Conservation (phyloP, 2,329 filamentous ascomycete genomes). For the Colletotrichum paranaense region DNA sequence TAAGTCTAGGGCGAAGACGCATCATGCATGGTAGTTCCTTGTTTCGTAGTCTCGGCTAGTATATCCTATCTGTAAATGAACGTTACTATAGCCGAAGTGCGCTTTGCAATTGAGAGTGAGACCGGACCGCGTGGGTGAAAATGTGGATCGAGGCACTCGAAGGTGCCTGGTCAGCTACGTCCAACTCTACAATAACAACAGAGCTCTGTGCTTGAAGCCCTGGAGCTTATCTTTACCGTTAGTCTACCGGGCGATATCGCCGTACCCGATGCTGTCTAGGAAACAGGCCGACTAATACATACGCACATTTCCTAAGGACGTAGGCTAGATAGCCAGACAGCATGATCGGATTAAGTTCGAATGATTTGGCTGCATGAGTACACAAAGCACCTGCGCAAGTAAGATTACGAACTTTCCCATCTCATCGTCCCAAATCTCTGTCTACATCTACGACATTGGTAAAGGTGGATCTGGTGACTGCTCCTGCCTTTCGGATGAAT, state of each 20-base stretch:
- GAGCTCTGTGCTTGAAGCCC: neutral
- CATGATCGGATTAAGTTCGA: neutral
- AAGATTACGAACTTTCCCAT: neutral
- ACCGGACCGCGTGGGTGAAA: neutral
- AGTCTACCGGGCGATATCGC: neutral
- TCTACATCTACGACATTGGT: neutral
- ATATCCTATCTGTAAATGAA: slow-evolving; percentile 36
- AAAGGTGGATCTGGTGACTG: neutral
- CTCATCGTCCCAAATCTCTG: neutral
- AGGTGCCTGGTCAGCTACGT: neutral
- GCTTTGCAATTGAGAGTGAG: neutral
- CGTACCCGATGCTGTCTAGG: neutral
- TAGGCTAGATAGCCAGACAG: neutral
- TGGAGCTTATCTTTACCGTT: neutral
- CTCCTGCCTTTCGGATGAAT: too few species aligned
- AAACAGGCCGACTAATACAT: neutral
- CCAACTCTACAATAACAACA: neutral
- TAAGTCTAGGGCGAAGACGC: slow-evolving; percentile 20
- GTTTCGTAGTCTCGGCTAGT: slow-evolving; percentile 31
- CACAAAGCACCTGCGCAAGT: too few species aligned
- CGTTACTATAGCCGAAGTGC: neutral
- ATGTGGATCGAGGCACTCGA: neutral
- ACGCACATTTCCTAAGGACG: neutral
- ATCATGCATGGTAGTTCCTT: slow-evolving; percentile 31
- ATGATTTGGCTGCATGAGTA: neutral